Evolutionary conservation across 495 filamentous ascomycete species (phyloP), one percentile per base, ranked within the genome.

Genomic region (Amorphotheca resinae): DNA sequence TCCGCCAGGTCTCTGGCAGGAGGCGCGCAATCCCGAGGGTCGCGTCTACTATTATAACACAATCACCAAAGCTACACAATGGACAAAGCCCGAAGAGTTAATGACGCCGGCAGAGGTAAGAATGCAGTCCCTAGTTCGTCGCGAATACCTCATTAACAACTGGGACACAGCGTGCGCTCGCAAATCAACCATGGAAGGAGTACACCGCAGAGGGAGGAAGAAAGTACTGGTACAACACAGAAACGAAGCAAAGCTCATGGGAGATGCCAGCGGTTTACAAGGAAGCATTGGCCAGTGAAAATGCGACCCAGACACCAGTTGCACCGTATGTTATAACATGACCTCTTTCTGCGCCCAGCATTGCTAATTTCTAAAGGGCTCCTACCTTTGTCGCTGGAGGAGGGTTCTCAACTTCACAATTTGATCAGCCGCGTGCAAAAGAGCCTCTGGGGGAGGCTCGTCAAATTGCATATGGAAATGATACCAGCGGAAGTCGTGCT

Each of bases 41-140:
- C 74, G 85, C 38, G 66, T 78, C n/a, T 98, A 98, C 63, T 98
- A 93, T 58, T 94, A 87, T 66, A 93, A 96, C 61, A 64, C 76
- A 3, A 64, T 79, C 47, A 94, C 87, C 3, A 88, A 91, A 56
- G 80, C 69, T 23, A 95, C 89, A 22, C 82, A 87, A 76, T 98
- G 91, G 91, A 79, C 76, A 30, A 95, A 95, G 63, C 91, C 91
- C 15, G 70, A 77, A 49, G 93, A 89, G 31, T 59, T 95, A 60
- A 91, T 94, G 87, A 84, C 74, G 1, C 75, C 75, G 9, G 78
- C 80, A 20, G 88, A 95, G 77, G 88, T 93, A 62, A 50, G 73
- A 35, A 9, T 41, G 22, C 12, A 2, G 36, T 9, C 42, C 16
- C 18, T 37, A 17, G 37, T 37, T 25, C 36, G 5, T 6, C 25